A percentile compares a stretch with the other conserved stretches of the same genome.
Conservation (phyloP, 2,329 filamentous ascomycete species). For the Pseudopyricularia javanii region DNA sequence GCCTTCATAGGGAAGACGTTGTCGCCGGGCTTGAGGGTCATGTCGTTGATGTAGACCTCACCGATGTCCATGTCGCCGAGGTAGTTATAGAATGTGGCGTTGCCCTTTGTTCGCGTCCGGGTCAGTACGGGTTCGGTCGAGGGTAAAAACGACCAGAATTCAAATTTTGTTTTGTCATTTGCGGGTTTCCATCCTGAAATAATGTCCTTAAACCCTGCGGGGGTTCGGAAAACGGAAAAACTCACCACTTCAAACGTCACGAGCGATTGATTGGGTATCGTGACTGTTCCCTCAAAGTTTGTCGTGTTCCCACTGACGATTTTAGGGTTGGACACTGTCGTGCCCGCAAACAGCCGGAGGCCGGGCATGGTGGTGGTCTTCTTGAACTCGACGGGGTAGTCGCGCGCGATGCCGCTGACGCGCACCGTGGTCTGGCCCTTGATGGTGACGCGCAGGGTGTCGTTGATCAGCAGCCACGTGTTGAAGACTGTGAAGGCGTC, state of each 20-base stretch:
- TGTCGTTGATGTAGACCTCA: slow-evolving; percentile 41
- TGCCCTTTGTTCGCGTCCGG: slow-evolving; percentile 31
- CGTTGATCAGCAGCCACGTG: slow-evolving; percentile 36
- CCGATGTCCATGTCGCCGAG: slow-evolving; percentile 40
- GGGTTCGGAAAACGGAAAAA: slow-evolving; percentile 6
- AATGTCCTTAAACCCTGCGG: no score
- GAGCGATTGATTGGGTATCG: slow-evolving; percentile 52
- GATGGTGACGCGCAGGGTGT: slow-evolving; percentile 36
- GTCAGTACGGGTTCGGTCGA: neutral
- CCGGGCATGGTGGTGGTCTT: slow-evolving; percentile 40
- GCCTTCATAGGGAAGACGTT: slow-evolving; percentile 44
- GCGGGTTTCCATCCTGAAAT: no score
- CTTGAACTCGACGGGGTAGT: slow-evolving; percentile 39
- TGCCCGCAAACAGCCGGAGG: slow-evolving; percentile 42
- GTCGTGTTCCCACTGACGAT: slow-evolving; percentile 23
- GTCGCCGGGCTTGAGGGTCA: slow-evolving; percentile 44
- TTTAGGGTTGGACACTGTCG: slow-evolving; percentile 34
- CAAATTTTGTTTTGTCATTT: no score
- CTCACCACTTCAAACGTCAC: slow-evolving; percentile 53
- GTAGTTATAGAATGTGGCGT: slow-evolving; percentile 48
- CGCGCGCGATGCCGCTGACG: slow-evolving; percentile 33
- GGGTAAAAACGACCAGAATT: neutral
- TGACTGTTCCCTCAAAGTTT: slow-evolving; percentile 49
- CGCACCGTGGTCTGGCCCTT: slow-evolving; percentile 38
- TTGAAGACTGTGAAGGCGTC: slow-evolving; percentile 42